phyloP scores from a whole-genome alignment of 371 early-diverging fungal species.

The Mucor sp. region DNA sequence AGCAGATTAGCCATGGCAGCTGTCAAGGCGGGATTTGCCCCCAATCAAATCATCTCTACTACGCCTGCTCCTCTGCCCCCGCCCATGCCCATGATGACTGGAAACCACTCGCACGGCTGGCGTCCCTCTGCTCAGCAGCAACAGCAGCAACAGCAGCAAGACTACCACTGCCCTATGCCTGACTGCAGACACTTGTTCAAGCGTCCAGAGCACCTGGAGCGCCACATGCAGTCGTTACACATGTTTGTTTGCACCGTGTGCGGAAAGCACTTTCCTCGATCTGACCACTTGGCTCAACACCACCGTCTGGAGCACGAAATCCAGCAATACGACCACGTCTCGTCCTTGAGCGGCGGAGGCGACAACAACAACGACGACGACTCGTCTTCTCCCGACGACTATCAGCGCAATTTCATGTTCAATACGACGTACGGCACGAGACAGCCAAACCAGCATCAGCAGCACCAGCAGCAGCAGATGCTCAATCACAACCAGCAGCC shows the following conservation, averaged over 20 bases:
- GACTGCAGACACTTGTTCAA: constrained; percentile 63
- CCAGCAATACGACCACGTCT: constrained; percentile 2
- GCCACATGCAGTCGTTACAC: constrained; percentile 79
- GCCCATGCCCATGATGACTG: constrained; percentile 6
- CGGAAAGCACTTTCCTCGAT: constrained; percentile 20
- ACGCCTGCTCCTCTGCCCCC: background rate
- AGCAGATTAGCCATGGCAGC: constrained; percentile 46
- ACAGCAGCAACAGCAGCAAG: constrained; percentile 4
- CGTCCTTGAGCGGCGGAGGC: constrained; percentile 6
- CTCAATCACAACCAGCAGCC: constrained; percentile 5
- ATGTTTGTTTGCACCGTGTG: constrained; percentile 35
- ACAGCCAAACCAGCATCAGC: background rate
- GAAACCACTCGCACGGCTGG: background rate
- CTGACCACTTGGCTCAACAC: constrained; percentile 21
- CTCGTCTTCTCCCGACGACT: constrained; percentile 17
- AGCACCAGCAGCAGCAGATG: background rate
- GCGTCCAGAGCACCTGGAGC: constrained; percentile 80
- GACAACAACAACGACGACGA: constrained; percentile 20
- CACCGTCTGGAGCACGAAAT: constrained; percentile 22
- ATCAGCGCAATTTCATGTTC: background rate
- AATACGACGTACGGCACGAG: background rate
- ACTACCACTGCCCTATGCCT: constrained; percentile 47
- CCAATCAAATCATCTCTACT: constrained; percentile 1
- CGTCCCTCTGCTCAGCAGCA: background rate
- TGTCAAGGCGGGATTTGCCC: constrained; percentile 30